Evolutionary conservation across 176 grass and related monocot genomes (phyloP).

Genomic region (Alopecurus myosuroides): DNA sequence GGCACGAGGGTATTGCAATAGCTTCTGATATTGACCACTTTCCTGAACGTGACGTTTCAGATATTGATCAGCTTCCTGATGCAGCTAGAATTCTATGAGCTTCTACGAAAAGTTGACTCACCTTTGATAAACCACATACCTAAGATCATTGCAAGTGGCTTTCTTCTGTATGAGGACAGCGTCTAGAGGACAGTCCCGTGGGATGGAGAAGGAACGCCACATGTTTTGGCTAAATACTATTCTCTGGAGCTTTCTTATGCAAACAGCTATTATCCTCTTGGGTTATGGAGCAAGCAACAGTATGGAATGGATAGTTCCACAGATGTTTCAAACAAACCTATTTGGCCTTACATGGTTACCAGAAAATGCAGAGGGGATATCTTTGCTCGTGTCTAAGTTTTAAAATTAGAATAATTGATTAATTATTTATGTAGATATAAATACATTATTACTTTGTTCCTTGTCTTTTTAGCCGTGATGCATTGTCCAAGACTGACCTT

Average conservation of each 20-base stretch:
- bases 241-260: conserved; percentile 26
- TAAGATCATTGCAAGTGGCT: conserved; percentile 81
- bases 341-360: conserved; percentile 93
- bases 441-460: background rate
- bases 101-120: conserved; percentile 54
- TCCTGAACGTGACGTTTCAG: background rate
- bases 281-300: conserved; percentile 79
- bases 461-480: conserved; percentile 63
- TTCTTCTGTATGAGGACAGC: conserved; percentile 61
- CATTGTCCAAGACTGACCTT: conserved; percentile 59
- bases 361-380: conserved; percentile 93
- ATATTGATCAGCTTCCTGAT: conserved; percentile 25
- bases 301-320: conserved; percentile 35
- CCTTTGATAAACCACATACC: conserved; percentile 80
- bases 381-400: conserved; percentile 82
- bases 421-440: no score
- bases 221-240: conserved; percentile 55
- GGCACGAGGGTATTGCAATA: conserved; percentile 70
- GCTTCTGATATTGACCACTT: background rate
- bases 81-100: conserved; percentile 90
- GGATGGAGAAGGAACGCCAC: conserved; percentile 78
- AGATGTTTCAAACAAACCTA: conserved; percentile 38
- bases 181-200: conserved; percentile 61
- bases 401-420: conserved; percentile 5
- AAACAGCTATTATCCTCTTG: conserved; percentile 65